Evolutionary conservation across 179 eudicot species (phyloP).

Genomic region (Silene coronaria): DNA sequence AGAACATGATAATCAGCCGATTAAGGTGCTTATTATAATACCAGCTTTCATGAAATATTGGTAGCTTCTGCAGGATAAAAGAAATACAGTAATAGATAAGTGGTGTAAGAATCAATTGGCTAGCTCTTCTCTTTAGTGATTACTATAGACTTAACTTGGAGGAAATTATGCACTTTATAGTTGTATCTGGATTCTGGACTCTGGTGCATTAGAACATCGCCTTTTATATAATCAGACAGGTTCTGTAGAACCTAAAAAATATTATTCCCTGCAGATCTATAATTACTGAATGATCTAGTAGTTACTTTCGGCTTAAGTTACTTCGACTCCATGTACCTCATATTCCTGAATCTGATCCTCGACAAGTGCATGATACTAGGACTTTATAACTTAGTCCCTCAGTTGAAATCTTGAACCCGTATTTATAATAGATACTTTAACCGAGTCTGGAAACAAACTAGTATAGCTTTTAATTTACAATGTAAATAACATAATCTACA

Average conservation of each 20-base stretch:
- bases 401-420: background rate
- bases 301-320: background rate
- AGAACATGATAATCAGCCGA: background rate
- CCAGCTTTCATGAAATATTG: background rate
- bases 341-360: background rate
- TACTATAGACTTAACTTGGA: background rate
- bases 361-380: background rate
- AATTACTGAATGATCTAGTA: background rate
- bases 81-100: background rate
- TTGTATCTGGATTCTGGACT: background rate
- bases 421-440: background rate
- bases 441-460: background rate
- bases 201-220: background rate
- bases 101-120: conserved; percentile 5
- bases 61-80: background rate
- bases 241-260: conserved; percentile 1
- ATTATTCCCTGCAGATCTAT: background rate
- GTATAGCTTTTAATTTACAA: background rate
- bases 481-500: background rate
- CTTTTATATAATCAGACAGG: background rate
- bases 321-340: background rate
- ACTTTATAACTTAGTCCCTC: background rate
- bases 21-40: background rate
- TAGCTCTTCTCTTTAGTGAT: background rate
- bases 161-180: conserved; percentile 10